Base-by-base conservation (phyloP, 106 monocot species). In the Alisma plantagoaquatica region DNA sequence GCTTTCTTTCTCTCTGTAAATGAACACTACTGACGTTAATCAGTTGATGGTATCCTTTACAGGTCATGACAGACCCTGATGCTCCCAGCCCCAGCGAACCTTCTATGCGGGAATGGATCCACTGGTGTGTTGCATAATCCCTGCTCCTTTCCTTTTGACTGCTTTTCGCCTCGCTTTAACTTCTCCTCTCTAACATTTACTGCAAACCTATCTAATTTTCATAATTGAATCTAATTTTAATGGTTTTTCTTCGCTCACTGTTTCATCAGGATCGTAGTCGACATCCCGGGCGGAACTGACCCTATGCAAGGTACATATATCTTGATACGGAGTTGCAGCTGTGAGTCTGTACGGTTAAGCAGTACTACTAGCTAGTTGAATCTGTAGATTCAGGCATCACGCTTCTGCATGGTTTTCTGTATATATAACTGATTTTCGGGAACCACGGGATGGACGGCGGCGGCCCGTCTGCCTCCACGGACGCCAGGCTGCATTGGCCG, bases 1-100 rank as follows among this genome's bases (percentile, higher is more conserved):
- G n/a, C n/a, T n/a, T n/a, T n/a, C n/a, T n/a, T n/a, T n/a, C n/a
- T n/a, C n/a, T n/a, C n/a, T n/a, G n/a, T n/a, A n/a, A n/a, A n/a
- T n/a, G n/a, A n/a, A n/a, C n/a, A n/a, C n/a, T n/a, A n/a, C n/a
- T n/a, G n/a, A n/a, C n/a, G n/a, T n/a, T n/a, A n/a, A n/a, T n/a
- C n/a, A n/a, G n/a, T n/a, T n/a, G n/a, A n/a, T n/a, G n/a, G 23
- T 2, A 14, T 52, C 41, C 20, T 29, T 10, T 42, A 12, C 53
- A 75, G 92, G 79, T 86, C 28, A 78, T 92, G 86, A 86, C 78
- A 1, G 92, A 92, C 49, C 92, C 85, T 3, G 92, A 92, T 71
- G 92, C 92, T 49, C 92, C 92, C 1, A 92, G 92, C 21, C 92
- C 92, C 0, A 92, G 92, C 57, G 92, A 92, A 8, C 92, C 86